Conservation (phyloP, 768 basidiomycete species). For the Cystobasidium ongulense region DNA sequence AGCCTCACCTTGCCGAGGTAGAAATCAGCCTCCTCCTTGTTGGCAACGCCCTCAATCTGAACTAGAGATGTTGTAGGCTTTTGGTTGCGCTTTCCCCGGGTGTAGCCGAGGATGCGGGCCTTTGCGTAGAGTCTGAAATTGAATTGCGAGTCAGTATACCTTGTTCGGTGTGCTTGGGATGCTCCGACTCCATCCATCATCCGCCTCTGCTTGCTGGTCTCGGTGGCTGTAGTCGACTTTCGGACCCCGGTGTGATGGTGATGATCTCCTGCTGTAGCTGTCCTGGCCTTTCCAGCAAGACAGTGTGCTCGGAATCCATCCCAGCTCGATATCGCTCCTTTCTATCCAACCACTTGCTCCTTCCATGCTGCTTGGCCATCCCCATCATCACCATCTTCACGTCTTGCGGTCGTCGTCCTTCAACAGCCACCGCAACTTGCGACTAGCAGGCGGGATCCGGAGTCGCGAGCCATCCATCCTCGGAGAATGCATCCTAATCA, state of each 20-base stretch:
- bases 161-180: background rate
- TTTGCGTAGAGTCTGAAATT: conserved; percentile 78
- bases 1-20: conserved; percentile 90
- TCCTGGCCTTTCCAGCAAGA: too few relatives aligned
- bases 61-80: conserved; percentile 91
- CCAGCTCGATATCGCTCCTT: too few relatives aligned
- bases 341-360: too few relatives aligned
- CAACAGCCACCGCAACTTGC: background rate
- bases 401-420: background rate
- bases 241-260: too few relatives aligned
- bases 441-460: background rate
- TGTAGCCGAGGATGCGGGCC: conserved; percentile 95
- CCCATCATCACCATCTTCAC: too few relatives aligned
- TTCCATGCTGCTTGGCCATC: too few relatives aligned
- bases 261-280: too few relatives aligned
- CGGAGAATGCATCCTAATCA: background rate
- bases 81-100: conserved; percentile 94
- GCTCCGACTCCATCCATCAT: background rate
- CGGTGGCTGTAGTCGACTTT: too few relatives aligned
- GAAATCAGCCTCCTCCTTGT: conserved; percentile 88
- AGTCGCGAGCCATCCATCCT: too few relatives aligned
- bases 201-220: background rate
- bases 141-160: conserved; percentile 22
- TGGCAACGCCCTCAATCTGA: conserved; percentile 92
- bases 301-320: too few relatives aligned